These are phyloP conservation scores for Trifolium fragiferum DNA, from an alignment of 306 rosid species.

Conservation along the genomic window DNA sequence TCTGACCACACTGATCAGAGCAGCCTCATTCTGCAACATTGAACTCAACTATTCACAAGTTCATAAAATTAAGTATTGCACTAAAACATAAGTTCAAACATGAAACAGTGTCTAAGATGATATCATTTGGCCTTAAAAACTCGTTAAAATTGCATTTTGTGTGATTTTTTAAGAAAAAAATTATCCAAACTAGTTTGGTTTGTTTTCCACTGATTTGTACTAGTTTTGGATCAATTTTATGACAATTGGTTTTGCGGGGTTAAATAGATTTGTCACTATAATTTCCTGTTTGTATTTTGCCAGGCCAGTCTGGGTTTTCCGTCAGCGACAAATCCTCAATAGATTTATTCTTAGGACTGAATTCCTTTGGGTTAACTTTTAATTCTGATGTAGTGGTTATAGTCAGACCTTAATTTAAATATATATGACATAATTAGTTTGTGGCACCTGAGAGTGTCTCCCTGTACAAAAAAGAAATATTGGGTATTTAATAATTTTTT, in stretches of 20 bases:
- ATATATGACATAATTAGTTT: constrained; percentile 6
- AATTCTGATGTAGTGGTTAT: constrained; percentile 11
- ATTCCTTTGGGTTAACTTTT: not conserved
- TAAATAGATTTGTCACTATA: too few relatives aligned
- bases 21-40: not conserved
- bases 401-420: constrained; percentile 22
- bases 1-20: not conserved
- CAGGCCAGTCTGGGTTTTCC: not conserved
- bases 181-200: too few relatives aligned
- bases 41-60: not conserved
- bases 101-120: too few relatives aligned
- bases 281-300: too few relatives aligned
- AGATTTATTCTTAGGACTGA: not conserved
- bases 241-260: too few relatives aligned
- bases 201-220: too few relatives aligned
- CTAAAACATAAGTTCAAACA: too few relatives aligned
- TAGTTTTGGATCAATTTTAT: too few relatives aligned
- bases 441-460: not conserved
- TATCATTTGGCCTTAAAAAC: too few relatives aligned
- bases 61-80: not conserved
- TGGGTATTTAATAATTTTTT: constrained; percentile 6
- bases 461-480: not conserved
- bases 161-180: too few relatives aligned
- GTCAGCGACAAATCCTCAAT: not conserved
- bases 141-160: too few relatives aligned